Base-by-base conservation (phyloP, 116 monocot genomes). In the Cymodocea nodosa region DNA sequence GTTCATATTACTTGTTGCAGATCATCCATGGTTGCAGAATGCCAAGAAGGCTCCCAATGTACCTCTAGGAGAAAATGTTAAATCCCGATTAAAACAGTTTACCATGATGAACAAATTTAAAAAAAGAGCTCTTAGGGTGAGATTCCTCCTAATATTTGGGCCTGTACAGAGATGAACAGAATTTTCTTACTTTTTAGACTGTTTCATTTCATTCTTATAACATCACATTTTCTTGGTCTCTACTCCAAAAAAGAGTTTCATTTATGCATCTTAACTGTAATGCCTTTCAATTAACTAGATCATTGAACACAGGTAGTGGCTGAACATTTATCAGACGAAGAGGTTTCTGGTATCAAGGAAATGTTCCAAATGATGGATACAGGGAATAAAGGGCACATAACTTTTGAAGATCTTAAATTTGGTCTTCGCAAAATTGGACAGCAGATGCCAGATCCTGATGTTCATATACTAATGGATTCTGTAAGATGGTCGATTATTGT, bases 41-140 rank as follows among this genome's bases (percentile, higher is more conserved):
- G 78, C 76, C 20, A 88, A 81, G 35, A 88, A 83, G 75, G 92
- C 88, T 62, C 85, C 92, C 22, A 93, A 93, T 75, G 79, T 93
- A 52, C 75, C 75, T 69, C 76, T 93, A 13, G 92, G 92, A 12
- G 92, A 93, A 66, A 81, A 76, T 66, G 92, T 93, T 51, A 77
- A 71, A 73, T 80, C 83, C 44, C 81, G 92, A 51, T 81, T 93
- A 23, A 78, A 85, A 66, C 92, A 93, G 72, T 88, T 93, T 36
- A 67, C 92, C 36, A 83, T 85, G 58, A 88, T 85, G 85, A 93
- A 88, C 77, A 93, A 93, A 73, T 81, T 93, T 62, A 93, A 93
- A 67, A 93, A 88, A 79, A 85, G 59, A 71, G 92, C 92, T 73
- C 81, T 93, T 52, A 81, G 77, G 73, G 92, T 92, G 77, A 71